Evolutionary conservation across 306 rosid species (phyloP), one percentile per base, ranked within the genome.

Genomic region (Betula pendula): DNA sequence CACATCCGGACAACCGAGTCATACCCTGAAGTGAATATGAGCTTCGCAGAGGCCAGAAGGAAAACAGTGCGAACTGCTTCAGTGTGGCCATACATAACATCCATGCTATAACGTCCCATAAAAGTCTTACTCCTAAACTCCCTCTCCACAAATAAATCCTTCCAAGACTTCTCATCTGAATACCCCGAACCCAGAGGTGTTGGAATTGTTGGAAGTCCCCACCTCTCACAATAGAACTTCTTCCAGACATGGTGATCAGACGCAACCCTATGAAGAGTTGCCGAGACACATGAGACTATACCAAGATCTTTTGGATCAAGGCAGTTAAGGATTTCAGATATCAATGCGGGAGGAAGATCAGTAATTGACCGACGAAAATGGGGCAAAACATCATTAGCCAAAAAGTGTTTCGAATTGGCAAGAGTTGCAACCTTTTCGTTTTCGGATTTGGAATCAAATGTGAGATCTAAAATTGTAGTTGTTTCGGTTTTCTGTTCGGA

Each of bases 221-320:
- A 95, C 80, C 98, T 90, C 80, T 92, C 92, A 84, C 88, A 81
- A 79, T 92, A 95, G 83, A 95, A 95, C 16, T 85, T 91, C 90
- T 95, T 95, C 98, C 98, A 95, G 51, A 89, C 98, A 85, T 87
- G 90, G 75, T 95, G 98, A 73, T 95, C 97, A 1, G 96, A 88
- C 0, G 97, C 93, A 73, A 90, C 78, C 71, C 89, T 62, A 43
- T 79, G 86, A 15, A 95, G 83, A 82, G 81, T 72, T 0, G 89
- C 71, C 3, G 97, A 92, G 65, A 88, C 98, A 79, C 98, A 95
- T 0, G 98, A 92, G 59, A 88, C 90, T 47, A 90, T 71, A 20
- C 98, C 97, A 31, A 95, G 96, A 81, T 92, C 98, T 77, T 92
- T 95, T 0, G 98, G 91, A 82, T 91, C 98, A 77, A 95, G 98